phyloP scores from a whole-genome alignment of 2,329 filamentous ascomycete species.

The Geosmithia putterillii region DNA sequence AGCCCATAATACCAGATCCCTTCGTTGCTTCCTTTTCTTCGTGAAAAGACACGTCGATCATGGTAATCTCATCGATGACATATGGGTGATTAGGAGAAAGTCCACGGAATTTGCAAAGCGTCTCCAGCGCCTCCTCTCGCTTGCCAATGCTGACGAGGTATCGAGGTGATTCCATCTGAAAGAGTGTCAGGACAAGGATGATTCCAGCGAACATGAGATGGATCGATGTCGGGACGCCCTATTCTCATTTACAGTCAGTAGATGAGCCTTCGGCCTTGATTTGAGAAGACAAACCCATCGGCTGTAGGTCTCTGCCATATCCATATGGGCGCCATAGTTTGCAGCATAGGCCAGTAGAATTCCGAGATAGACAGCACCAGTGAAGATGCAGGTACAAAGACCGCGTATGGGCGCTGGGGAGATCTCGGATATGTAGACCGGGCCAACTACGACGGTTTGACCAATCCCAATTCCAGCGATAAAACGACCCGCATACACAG shows the following conservation, averaged over 20 bases:
- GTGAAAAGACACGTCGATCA: conserved; percentile 10
- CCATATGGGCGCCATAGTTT: conserved; percentile 37
- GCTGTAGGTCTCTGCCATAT: conserved; percentile 20
- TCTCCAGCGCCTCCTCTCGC: conserved; percentile 18
- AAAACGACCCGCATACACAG: conserved; percentile 43
- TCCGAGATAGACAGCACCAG: conserved; percentile 10
- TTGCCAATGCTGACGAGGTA: conserved; percentile 21
- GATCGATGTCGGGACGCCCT: conserved; percentile 47
- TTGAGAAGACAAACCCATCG: conserved; percentile 8
- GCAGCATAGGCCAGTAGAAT: conserved; percentile 31
- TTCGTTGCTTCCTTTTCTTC: conserved; percentile 7
- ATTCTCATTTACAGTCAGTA: conserved; percentile 17
- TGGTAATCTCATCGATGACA: conserved; percentile 19
- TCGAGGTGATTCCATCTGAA: conserved; percentile 8
- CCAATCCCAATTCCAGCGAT: conserved; percentile 42
- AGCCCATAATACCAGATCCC: conserved; percentile 5
- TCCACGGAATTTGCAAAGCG: conserved; percentile 23
- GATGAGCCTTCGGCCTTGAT: too few relatives aligned
- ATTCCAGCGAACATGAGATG: conserved; percentile 39
- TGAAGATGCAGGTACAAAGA: conserved; percentile 42
- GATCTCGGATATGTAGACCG: conserved; percentile 54
- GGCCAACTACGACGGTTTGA: conserved; percentile 44
- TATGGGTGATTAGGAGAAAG: conserved; percentile 23
- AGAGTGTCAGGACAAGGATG: conserved; percentile 8
- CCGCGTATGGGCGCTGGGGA: conserved; percentile 50